Evolutionary conservation across 495 filamentous ascomycete genomes (phyloP).

Genomic region (Penicillium odoratum): DNA sequence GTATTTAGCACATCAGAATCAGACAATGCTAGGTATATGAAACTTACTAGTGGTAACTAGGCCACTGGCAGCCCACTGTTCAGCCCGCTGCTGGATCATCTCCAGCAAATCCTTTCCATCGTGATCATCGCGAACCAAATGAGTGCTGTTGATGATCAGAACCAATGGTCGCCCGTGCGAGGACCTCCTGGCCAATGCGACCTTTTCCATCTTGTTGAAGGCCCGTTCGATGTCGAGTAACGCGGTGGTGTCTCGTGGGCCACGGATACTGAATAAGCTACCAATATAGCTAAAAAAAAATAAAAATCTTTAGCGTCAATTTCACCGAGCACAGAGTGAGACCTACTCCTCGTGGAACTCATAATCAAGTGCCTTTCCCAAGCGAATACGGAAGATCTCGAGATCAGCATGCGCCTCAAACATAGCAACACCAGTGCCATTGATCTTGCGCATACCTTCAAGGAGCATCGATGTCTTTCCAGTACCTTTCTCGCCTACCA

Average conservation of each 20-base stretch:
- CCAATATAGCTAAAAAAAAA: conserved; percentile 83
- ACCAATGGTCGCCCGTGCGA: conserved; percentile 65
- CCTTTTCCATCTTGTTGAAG: conserved; percentile 96
- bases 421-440: conserved; percentile 85
- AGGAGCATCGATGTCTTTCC: conserved; percentile 96
- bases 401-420: conserved; percentile 94
- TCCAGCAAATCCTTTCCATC: conserved; percentile 90
- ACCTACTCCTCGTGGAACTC: conserved; percentile 72
- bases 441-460: conserved; percentile 86
- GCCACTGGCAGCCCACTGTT: conserved; percentile 90
- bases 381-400: conserved; percentile 88
- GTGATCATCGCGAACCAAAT: conserved; percentile 86
- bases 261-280: conserved; percentile 88
- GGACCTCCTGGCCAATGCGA: conserved; percentile 69
- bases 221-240: conserved; percentile 93
- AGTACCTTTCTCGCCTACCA: conserved; percentile 96
- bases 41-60: conserved; percentile 70
- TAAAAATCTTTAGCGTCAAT: conserved; percentile 18
- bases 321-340: neutral
- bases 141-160: conserved; percentile 87
- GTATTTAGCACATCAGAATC: neutral
- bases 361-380: conserved; percentile 92
- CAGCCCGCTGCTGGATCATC: conserved; percentile 91
- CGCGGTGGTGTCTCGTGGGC: conserved; percentile 86
- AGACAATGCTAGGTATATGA: neutral